These are phyloP conservation scores for Rugosomyces carneus DNA, from an alignment of 1,284 basidiomycete genomes.

Conservation along the genomic window DNA sequence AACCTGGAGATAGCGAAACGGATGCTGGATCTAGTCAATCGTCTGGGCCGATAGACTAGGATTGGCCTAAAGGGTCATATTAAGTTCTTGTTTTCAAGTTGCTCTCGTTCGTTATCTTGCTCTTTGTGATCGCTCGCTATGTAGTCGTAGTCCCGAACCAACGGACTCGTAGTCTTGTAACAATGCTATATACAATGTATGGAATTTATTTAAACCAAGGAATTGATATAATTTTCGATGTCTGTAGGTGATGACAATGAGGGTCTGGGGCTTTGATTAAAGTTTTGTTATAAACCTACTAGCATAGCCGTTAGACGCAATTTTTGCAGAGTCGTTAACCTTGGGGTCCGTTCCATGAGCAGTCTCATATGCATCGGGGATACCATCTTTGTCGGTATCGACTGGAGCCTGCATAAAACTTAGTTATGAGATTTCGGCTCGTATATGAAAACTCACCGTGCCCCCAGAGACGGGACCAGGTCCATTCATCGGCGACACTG, in stretches of 20 bases:
- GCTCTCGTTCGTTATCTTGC: slow-evolving; percentile 12
- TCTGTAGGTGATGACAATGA: slow-evolving; percentile 14
- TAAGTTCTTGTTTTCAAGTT: slow-evolving; percentile 3
- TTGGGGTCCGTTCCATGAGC: slow-evolving; percentile 29
- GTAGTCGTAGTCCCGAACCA: neutral
- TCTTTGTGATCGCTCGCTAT: neutral
- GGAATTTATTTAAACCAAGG: slow-evolving; percentile 17
- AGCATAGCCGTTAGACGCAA: slow-evolving; percentile 31
- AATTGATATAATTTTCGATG: slow-evolving; percentile 31
- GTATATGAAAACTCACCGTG: slow-evolving; percentile 18
- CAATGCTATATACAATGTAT: neutral
- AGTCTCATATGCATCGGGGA: slow-evolving; percentile 29
- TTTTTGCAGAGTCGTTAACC: slow-evolving; percentile 26
- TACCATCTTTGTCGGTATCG: slow-evolving; percentile 30
- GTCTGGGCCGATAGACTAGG: slow-evolving; percentile 5
- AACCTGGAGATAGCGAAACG: slow-evolving; percentile 9
- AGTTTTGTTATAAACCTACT: slow-evolving; percentile 20
- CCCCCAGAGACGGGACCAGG: slow-evolving; percentile 30
- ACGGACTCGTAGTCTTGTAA: neutral
- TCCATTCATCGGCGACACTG: slow-evolving; percentile 25
- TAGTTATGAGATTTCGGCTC: neutral
- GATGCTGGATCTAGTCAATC: slow-evolving; percentile 8
- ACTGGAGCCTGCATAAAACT: slow-evolving; percentile 19
- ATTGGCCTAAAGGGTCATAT: slow-evolving; percentile 1
- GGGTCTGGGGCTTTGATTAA: neutral